Evolutionary conservation across 2,329 filamentous ascomycete species (phyloP).

Genomic region (Aspergillus clavatus): DNA sequence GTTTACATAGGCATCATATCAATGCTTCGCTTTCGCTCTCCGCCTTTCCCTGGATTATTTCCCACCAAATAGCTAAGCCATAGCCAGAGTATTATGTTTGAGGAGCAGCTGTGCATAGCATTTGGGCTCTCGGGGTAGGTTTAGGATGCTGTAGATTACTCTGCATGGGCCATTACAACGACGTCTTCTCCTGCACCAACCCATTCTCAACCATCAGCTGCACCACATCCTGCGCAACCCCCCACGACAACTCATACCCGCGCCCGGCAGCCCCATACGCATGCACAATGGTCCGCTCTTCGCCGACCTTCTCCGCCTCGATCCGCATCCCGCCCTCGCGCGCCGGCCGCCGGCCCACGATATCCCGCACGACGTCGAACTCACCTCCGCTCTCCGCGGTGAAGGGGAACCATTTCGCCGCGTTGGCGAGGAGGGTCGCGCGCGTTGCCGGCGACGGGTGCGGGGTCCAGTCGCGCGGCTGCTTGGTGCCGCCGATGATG

Average conservation of each 20-base stretch:
- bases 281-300: conserved; percentile 42
- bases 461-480: conserved; percentile 53
- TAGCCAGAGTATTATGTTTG: no score
- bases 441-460: conserved; percentile 47
- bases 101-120: no score
- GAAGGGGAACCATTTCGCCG: conserved; percentile 40
- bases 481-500: conserved; percentile 62
- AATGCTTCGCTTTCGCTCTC: background rate
- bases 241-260: conserved; percentile 60
- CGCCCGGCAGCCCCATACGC: conserved; percentile 58
- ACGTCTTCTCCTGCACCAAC: conserved; percentile 19
- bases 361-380: conserved; percentile 44
- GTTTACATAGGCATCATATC: background rate
- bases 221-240: conserved; percentile 50
- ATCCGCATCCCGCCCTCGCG: conserved; percentile 48
- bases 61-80: no score
- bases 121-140: no score
- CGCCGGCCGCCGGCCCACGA: conserved; percentile 44
- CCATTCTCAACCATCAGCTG: conserved; percentile 33
- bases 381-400: conserved; percentile 30
- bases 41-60: no score
- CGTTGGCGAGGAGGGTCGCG: conserved; percentile 43
- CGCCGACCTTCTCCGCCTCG: conserved; percentile 44
- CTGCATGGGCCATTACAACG: no score
- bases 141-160: no score